Evolutionary conservation across 2,329 filamentous ascomycete species (phyloP).

Genomic region (Purpureocillium takamizusanense): DNA sequence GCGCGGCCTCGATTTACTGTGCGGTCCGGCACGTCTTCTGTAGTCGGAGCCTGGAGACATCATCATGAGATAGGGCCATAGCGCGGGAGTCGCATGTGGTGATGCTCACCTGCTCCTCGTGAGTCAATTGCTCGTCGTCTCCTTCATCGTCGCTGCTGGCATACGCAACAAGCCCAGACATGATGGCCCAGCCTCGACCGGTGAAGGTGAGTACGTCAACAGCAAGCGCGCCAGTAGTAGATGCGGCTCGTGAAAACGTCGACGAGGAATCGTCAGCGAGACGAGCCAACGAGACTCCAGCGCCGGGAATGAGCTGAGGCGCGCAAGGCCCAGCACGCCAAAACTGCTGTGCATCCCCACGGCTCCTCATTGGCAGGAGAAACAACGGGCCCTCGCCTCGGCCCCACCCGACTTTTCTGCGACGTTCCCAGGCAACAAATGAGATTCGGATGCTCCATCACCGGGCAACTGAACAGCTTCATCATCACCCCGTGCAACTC

Average conservation of each 20-base stretch:
- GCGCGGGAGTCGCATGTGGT: background rate
- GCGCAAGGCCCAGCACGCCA: too few species aligned
- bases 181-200: constrained; percentile 6
- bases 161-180: constrained; percentile 40
- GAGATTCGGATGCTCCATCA: too few species aligned
- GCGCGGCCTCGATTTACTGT: too few species aligned
- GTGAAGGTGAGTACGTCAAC: too few species aligned
- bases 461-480: background rate
- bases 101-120: background rate
- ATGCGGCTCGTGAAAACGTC: too few species aligned
- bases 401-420: background rate
- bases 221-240: too few species aligned
- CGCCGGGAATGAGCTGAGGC: too few species aligned
- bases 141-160: constrained; percentile 44
- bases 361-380: background rate
- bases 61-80: background rate
- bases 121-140: constrained; percentile 13
- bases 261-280: too few species aligned
- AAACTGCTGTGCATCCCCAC: background rate
- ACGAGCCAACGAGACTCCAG: too few species aligned
- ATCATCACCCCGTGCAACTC: background rate
- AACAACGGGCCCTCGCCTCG: background rate
- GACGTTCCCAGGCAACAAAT: too few species aligned
- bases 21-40: too few species aligned
- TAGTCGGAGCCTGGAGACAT: too few species aligned